Conservation (phyloP, 2,329 filamentous ascomycete genomes). For the Metarhizium robertsii region DNA sequence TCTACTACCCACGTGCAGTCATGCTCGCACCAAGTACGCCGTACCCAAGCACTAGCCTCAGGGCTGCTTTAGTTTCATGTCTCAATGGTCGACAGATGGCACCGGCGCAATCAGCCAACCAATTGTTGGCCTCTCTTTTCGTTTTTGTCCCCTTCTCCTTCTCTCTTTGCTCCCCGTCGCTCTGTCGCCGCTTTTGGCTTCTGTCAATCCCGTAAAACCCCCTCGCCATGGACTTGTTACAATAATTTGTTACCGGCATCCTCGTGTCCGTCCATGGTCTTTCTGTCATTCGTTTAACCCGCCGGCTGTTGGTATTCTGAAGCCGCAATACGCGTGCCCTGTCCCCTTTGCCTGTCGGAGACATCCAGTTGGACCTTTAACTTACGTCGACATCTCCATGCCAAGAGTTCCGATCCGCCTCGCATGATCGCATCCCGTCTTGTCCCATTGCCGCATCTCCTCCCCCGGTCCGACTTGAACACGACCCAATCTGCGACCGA, state of each 20-base stretch:
- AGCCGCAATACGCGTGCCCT: background rate
- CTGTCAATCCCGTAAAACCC: background rate
- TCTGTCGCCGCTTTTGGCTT: background rate
- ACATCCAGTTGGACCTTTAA: background rate
- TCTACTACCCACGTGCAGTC: too few species aligned
- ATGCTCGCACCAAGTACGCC: too few species aligned
- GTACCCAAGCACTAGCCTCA: too few species aligned
- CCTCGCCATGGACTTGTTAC: background rate
- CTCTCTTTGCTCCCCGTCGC: background rate
- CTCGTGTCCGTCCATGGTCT: background rate
- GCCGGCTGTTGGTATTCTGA: background rate
- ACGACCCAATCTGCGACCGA: background rate
- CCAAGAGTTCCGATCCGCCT: background rate
- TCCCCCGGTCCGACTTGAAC: background rate
- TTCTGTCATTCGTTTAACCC: background rate
- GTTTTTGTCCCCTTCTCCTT: background rate
- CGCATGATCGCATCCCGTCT: background rate
- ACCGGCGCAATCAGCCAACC: background rate
- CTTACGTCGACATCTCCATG: background rate
- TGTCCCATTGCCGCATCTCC: background rate
- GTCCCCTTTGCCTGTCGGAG: background rate
- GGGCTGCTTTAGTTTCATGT: too few species aligned
- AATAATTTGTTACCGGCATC: background rate
- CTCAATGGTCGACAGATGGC: background rate
- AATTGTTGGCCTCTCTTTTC: background rate